Base-by-base conservation (phyloP, 2,329 filamentous ascomycete species). In the Trichoderma polysporum region DNA sequence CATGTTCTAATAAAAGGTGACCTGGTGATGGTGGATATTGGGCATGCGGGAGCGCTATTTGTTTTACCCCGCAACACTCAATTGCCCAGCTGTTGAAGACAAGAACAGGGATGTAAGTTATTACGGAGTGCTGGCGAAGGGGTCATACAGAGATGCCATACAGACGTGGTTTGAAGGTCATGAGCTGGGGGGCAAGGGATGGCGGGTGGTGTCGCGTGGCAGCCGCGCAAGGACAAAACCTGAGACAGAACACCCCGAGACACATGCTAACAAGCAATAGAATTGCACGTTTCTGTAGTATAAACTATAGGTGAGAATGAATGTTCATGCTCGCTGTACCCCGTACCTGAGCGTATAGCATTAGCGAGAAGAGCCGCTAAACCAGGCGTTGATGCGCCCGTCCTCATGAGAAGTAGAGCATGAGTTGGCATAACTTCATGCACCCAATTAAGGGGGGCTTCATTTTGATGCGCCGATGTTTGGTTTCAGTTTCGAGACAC, bases 11-110 rank as follows among this genome's bases (percentile, higher is more conserved):
- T 45, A 19, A 45, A 22, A 47, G 27, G 60, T 29, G 60, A 63
- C 60, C 60, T 63, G 60, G 60, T 52, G 49, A 63, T 54, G 49
- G 60, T 63, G 60, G 60, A 54, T 62, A 62, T 53, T 54, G 37
- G 59, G 47, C 60, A 53, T 49, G 57, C 49, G 60, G 60, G 60
- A 63, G 60, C 60, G 60, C 60, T 63, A 63, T 61, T 64, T 64
- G 56, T 39, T 54, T 39, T 64, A 64, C 61, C 61, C 61, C 61
- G 61, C 61, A 64, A 56, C 50, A 17, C 29, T 64, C 47, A 9
- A 33, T 54, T 33, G 50, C 41, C 50, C 37, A 47, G 35, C 13
- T 39, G 47, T 12, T 45, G 37, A 64, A 47, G 61, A 25, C 17
- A 37, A 47, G 49, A 22, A 25, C 60, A 64, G 39, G 60, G 60